phyloP scores from a whole-genome alignment of 768 basidiomycete genomes.

The Agrocybe praecox region DNA sequence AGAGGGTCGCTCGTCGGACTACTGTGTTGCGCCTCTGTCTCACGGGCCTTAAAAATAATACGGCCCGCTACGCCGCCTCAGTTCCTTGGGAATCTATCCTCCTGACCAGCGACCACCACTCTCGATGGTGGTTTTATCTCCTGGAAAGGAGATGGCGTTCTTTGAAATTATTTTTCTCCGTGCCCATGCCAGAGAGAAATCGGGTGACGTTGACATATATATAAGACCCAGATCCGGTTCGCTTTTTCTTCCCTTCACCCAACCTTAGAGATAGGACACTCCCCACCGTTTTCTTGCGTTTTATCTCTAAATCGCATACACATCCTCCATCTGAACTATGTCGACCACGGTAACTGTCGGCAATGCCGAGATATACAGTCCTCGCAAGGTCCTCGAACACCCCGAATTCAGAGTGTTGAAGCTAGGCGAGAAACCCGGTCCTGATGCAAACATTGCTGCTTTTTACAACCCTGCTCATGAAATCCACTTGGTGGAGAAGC shows the following conservation, averaged over 20 bases:
- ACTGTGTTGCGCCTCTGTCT: background rate
- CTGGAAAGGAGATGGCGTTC: constrained; percentile 2
- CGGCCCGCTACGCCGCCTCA: background rate
- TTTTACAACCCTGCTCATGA: constrained; percentile 68
- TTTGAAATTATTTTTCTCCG: background rate
- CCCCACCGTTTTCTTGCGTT: too few relatives aligned
- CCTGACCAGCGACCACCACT: constrained; percentile 8
- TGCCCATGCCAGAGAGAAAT: background rate
- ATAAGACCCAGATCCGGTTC: background rate
- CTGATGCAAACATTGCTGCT: constrained; percentile 58
- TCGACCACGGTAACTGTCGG: constrained; percentile 27
- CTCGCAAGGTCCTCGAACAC: constrained; percentile 57
- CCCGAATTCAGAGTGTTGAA: constrained; percentile 56
- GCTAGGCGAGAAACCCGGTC: constrained; percentile 48
- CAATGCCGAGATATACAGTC: constrained; percentile 53
- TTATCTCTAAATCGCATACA: too few relatives aligned
- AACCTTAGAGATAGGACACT: too few relatives aligned
- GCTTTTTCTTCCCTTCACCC: background rate
- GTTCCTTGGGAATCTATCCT: constrained; percentile 5
- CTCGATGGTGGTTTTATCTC: background rate
- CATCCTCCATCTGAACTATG: constrained; percentile 19
- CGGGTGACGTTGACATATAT: background rate
- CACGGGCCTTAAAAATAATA: background rate
- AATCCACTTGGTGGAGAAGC: constrained; percentile 70
- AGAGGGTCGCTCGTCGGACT: background rate